Evolutionary conservation across 2,329 filamentous ascomycete species (phyloP), one percentile per base, ranked within the genome.

Genomic region (Trichophyton simii): DNA sequence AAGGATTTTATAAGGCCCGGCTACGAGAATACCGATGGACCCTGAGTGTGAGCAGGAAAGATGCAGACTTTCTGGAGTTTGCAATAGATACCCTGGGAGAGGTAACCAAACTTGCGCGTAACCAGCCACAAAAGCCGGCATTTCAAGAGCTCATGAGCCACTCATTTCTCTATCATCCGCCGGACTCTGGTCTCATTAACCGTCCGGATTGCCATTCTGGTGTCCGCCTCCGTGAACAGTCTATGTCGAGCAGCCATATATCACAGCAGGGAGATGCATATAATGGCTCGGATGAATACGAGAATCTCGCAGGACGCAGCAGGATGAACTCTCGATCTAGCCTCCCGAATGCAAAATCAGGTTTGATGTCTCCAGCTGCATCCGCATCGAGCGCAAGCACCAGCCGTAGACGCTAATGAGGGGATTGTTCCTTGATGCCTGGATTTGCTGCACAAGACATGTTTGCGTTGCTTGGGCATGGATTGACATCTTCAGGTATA

Each of bases 11-110:
- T 75, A 85, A 89, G 42, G 82, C 88, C 11, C 81, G 92, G 0
- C 76, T 97, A 22, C 86, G 85, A 63, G 92, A 99, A 75, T 97
- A 96, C 71, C 83, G 90, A 58, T 99, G 92, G 92, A 96, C 92
- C 8, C 79, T 97, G 61, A 87, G 87, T 7, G 91, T 97, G 57
- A 91, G 87, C 73, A 86, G 84, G 52, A 89, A 90, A 71, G 85
- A 87, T 57, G 82, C 82, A 9, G 76, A 72, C 59, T 76, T 76
- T 66, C 68, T 76, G 64, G 63, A 72, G 65, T 89, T 89, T 67
- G 87, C 87, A n/a, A 86, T 90, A 77, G 85, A 85, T 2, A 89
- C 88, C 80, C 76, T 91, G 50, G 87, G 90, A 69, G 87, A 87
- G 60, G 86, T 83, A 20, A 87, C 84, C 0, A 84, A 84, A 0